Percentiles rank a stretch among this genome's conserved stretches.
Conservation (phyloP, 2,329 filamentous ascomycete species). For the Metarhizium humberi region DNA sequence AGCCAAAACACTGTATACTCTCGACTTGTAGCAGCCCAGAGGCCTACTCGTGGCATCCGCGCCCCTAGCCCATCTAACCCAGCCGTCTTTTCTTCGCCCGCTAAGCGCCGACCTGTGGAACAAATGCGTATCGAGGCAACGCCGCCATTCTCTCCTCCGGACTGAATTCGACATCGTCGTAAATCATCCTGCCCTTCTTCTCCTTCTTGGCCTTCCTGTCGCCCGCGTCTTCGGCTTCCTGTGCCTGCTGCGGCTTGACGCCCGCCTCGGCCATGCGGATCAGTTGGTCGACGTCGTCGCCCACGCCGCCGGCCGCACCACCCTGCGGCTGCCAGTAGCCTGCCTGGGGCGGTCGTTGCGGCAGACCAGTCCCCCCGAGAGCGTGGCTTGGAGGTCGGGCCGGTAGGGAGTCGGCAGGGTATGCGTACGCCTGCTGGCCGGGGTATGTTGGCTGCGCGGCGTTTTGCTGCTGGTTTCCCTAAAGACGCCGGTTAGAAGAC, state of each 20-base stretch:
- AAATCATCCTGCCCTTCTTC: constrained; percentile 65
- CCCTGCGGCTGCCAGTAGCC: constrained; percentile 14
- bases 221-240: constrained; percentile 31
- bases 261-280: constrained; percentile 57
- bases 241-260: constrained; percentile 35
- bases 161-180: constrained; percentile 69
- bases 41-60: too few relatives aligned
- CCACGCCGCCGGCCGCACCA: constrained; percentile 18
- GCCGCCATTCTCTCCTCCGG: constrained; percentile 84
- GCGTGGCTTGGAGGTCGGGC: constrained; percentile 32
- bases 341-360: constrained; percentile 30
- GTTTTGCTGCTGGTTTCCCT: constrained; percentile 12
- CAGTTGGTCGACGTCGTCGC: constrained; percentile 56
- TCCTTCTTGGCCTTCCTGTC: constrained; percentile 60
- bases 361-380: constrained; percentile 31
- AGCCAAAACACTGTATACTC: not conserved
- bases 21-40: not conserved
- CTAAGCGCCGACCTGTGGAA: constrained; percentile 14
- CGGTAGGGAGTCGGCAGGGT: constrained; percentile 33
- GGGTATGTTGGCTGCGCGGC: constrained; percentile 14
- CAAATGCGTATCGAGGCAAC: constrained; percentile 65
- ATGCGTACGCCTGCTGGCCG: constrained; percentile 19
- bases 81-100: not conserved
- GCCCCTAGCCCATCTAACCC: not conserved
- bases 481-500: not conserved